Percentiles rank a stretch among this genome's conserved stretches.
Conservation (phyloP, 1,139 yeast genomes). For the Arxiozyma telluris region DNA sequence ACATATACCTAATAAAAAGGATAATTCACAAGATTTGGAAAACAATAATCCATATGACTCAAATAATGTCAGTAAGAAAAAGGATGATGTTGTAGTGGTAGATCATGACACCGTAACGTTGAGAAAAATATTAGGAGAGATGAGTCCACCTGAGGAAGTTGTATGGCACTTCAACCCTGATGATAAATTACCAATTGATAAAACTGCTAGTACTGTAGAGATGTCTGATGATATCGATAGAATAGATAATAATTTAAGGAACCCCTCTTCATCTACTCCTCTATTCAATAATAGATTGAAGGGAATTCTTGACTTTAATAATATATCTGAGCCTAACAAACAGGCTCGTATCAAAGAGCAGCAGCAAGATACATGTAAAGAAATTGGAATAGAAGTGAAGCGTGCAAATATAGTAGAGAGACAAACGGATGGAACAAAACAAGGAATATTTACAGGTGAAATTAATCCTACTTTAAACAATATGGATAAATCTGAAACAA, state of each 20-base stretch:
- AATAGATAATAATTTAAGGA: constrained; percentile 3
- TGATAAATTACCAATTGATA: constrained; percentile 12
- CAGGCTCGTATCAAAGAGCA: neutral
- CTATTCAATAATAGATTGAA: constrained; percentile 21
- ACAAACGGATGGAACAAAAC: neutral
- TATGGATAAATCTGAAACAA: neutral
- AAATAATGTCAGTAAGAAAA: neutral
- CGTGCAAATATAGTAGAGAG: neutral
- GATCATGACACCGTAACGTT: neutral
- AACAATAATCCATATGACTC: constrained; percentile 2
- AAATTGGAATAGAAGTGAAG: neutral
- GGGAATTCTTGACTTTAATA: constrained; percentile 20
- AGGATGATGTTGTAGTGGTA: neutral
- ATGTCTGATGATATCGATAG: constrained; percentile 6
- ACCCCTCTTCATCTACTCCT: constrained; percentile 27
- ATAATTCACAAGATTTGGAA: neutral
- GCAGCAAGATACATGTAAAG: neutral
- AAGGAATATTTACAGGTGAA: neutral
- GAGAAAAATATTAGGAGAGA: neutral
- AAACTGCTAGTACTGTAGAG: constrained; percentile 8
- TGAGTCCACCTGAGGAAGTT: constrained; percentile 15
- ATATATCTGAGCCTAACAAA: constrained; percentile 11
- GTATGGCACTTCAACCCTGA: constrained; percentile 28
- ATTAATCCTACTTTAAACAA: neutral
- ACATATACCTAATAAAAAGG: constrained; percentile 2